Evolutionary conservation across 169 alveolate genomes (phyloP), one percentile per base, ranked within the genome.

Genomic region (Plasmodium malariae): DNA sequence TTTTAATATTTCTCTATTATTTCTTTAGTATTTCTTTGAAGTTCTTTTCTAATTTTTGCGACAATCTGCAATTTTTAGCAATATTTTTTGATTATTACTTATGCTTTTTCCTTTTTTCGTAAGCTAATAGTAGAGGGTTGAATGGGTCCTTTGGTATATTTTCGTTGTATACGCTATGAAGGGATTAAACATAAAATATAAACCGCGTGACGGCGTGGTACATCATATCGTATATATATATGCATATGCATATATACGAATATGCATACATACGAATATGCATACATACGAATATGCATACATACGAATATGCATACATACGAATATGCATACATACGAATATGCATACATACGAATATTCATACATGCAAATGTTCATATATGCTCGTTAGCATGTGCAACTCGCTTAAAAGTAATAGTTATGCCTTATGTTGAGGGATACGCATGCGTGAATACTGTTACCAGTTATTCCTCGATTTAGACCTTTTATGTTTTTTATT

Each of bases 101-200:
- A 11, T 65, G 49, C 17, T 32, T 80, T 65, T 80, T 49, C 40
- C 28, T 57, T 63, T 69, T 85, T 28, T 55, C 92, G 32, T 85
- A 85, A 43, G 92, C 92, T 48, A 85, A 21, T 14, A 85, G 34
- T 48, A 85, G 60, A 9, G 92, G 92, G 40, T 85, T 85, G 60
- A 85, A 85, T 21, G 92, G 92, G 30, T 85, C 92, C 65, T 85
- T 45, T 14, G 92, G 92, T 36, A 85, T 85, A 11, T 71, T 71
- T 21, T 85, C 92, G 32, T 70, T 45, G 62, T 65, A 28, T 6
- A 43, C 26, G 9, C 90, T 80, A 32, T 51, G 63, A 60, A 65
- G 21, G 43, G 19, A 21, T 60, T 49, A 74, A 37, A 34, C n/a
- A 26, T 36, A 51, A 6, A 40, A 40, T 9, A 9, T 36, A 67